Base-by-base conservation (phyloP, 176 grass and related monocot species). In the Pharus latifolius region DNA sequence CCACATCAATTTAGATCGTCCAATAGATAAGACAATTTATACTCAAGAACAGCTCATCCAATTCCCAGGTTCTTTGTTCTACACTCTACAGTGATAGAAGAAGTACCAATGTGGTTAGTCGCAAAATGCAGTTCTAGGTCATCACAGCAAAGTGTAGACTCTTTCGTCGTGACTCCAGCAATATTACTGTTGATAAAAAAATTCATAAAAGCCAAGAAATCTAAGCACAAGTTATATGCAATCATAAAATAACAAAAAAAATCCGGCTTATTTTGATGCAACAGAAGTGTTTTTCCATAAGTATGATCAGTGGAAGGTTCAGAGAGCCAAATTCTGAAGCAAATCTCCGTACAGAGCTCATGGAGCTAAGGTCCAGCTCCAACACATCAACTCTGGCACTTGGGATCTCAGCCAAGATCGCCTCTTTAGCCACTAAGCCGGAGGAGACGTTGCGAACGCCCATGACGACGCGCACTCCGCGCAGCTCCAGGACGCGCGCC, bases 361-460 rank as follows among this genome's bases (percentile, higher is more conserved):
- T 88, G 46, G 83, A 94, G 65, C 83, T 84, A 30, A 94, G 86
- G 80, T 94, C 91, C 79, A 94, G 41, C 66, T 89, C 55, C 66
- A 94, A 47, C 22, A 89, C 80, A 37, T 94, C 72, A 40, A 94
- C 17, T 60, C 22, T 60, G 5, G 75, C 85, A 28, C 45, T 42
- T 29, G 62, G 56, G 40, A 60, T 49, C 30, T 74, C 46, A 16
- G 80, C 84, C 17, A 72, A 17, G 61, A 87, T 78, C 54, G 45
- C 55, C 41, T 89, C 72, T 37, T 65, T 87, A 17, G 65, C 86
- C 4, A 2, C 22, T 44, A 60, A 16, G 54, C 91, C 83, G 19
- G 76, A 56, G 25, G 82, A 53, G 26, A 87, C 53, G 56, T 86
- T 80, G 66, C 91, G 75, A 23, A 83, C 66, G 50, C 71, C 72